phyloP scores from a whole-genome alignment of 345 rosid species.

The Turritis glabra region DNA sequence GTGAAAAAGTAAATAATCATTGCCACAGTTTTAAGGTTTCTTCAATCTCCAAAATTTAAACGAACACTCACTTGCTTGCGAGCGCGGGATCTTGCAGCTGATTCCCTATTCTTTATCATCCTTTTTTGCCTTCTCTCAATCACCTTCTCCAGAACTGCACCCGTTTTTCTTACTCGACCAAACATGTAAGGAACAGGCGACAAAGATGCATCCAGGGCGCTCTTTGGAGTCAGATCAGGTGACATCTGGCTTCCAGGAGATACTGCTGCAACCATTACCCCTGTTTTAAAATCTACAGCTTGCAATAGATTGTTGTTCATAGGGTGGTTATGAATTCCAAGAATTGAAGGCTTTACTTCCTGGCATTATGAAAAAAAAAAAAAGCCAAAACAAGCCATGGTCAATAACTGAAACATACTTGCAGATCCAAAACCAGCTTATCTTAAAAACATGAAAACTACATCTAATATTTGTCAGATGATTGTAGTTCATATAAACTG shows the following conservation, averaged over 20 bases:
- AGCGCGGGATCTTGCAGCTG: constrained; percentile 98
- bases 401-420: constrained; percentile 3
- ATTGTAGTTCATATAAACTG: neutral
- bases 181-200: constrained; percentile 80
- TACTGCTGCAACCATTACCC: constrained; percentile 46
- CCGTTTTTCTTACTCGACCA: constrained; percentile 70
- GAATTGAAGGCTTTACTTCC: constrained; percentile 60
- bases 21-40: neutral
- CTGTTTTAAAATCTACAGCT: constrained; percentile 51
- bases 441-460: constrained; percentile 40
- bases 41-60: neutral
- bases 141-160: constrained; percentile 82
- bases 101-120: constrained; percentile 98
- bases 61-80: constrained; percentile 85
- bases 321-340: constrained; percentile 56
- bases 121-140: constrained; percentile 97
- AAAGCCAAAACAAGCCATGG: neutral
- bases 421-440: constrained; percentile 37
- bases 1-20: constrained; percentile 6
- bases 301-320: constrained; percentile 52
- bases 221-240: constrained; percentile 76
- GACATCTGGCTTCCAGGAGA: constrained; percentile 79
- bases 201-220: constrained; percentile 74
- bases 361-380: constrained; percentile 35
- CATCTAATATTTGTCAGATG: constrained; percentile 28